Evolutionary conservation across 2,329 filamentous ascomycete species (phyloP), one percentile per base, ranked within the genome.

Genomic region (Aspergillus melleus): DNA sequence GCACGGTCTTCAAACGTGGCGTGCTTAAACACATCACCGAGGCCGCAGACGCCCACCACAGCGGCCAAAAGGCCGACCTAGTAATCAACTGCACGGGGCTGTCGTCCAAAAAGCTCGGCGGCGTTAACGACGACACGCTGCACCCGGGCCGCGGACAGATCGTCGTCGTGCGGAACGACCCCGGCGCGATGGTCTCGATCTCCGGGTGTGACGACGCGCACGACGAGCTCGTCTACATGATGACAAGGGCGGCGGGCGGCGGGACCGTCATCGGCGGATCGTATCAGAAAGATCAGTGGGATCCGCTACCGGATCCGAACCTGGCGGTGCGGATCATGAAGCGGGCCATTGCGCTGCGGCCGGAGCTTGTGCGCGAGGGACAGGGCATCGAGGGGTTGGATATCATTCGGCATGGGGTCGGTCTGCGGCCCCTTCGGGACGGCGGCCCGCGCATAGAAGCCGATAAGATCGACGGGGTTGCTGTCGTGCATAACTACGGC

Each of bases 231-330:
- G 80, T 85, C 59, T 97, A 97, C 73, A 83, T 90, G 52, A 96
- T 97, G 92, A 87, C 87, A 69, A 84, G 93, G 29, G 90, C 92
- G 1, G 73, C 73, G 53, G 76, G 87, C n/a, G 93, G 92, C 20
- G 93, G 93, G 11, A 95, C 91, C 0, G 83, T 96, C 47, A 79
- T 96, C 2, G 93, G 92, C n/a, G 93, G 93, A 2, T 94, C 88
- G 51, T 90, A 96, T 69, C 88, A 92, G 73, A 86, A 89, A 68
- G 84, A 87, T 29, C 89, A 88, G 69, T 96, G 91, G 91, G 90
- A 95, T 66, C 84, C 87, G 42, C 84, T 88, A 65, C 87, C 89
- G 0, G 92, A 96, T 68, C 88, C 89, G 0, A 91, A 90, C 70
- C 81, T 92, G n/a, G 91, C 92, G 0, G 77, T 84, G 56, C 84